Evolutionary conservation across 257 asterid genomes (phyloP), one percentile per base, ranked within the genome.

Genomic region (Primulina huaijiensis): DNA sequence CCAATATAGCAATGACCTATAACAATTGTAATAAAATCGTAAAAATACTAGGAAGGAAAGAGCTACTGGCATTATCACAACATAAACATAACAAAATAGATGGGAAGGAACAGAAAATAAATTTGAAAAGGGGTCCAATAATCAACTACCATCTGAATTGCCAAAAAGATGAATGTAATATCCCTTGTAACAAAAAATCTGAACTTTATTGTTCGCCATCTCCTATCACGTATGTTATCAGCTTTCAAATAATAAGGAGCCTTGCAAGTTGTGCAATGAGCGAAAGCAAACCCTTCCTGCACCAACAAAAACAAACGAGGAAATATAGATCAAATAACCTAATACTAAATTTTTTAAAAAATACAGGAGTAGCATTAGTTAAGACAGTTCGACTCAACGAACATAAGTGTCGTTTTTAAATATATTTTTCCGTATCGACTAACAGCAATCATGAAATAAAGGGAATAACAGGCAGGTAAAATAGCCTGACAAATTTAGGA

Each of bases 261-360:
- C 79, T 92, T 90, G 89, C 98, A 92, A 60, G 97, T 92, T n/a
- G 96, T 92, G 88, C 97, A 92, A 81, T 92, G 92, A 60, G 97
- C 87, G 84, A 92, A 92, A 56, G 98, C 96, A 71, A 90, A 84
- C 19, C 98, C 97, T 92, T 92, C 98, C 98, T 92, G 87, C 58
- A 78, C 40, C 25, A 73, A 64, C 57, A 77, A 59, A 68, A 31
- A 7, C 38, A 60, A 74, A 52, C 31, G 50, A 9, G 19, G 1
- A 20, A 5, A 75, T 60, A 62, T 62, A 3, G 8, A 52, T 55
- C 23, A 4, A 64, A 34, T 11, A n/a, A 38, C 33, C 35, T 14
- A 33, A 33, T 30, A 25, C 57, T 14, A 67, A 40, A 0, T 12
- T 34, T 30, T 30, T 30, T 30, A 2, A 4, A 30, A 30, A 30